Base-by-base conservation (phyloP, 1,284 basidiomycete species). In the Ganoderma lucidum region DNA sequence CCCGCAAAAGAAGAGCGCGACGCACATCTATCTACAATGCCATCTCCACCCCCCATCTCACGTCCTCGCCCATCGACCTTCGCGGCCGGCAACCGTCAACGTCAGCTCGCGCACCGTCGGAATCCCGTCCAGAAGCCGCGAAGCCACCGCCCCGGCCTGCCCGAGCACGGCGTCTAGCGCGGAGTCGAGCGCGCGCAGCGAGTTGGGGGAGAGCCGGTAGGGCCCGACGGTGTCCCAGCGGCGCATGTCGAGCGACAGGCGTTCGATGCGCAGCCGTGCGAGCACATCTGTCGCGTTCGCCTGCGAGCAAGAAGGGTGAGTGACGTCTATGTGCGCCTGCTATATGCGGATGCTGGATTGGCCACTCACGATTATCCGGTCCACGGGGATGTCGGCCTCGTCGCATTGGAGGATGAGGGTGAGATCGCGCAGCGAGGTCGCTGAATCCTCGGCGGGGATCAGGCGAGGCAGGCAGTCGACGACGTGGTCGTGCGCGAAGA, bases 161-260 rank as follows among this genome's bases (percentile, higher is more conserved):
- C 32, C 59, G 28, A 44, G 30, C 15, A 65, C 37, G 32, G 28
- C 48, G 30, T 53, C 70, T 15, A 71, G 64, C 28, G 55, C 62
- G 19, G n/a, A 23, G 41, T 69, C 68, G 55, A 69, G 67, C n/a
- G 65, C 59, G 15, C 45, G 45, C 60, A 58, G 35, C 23, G 42
- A 55, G 6, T 63, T 44, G 30, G 37, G 55, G 10, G 65, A 41
- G 9, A 71, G 61, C 32, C 62, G 58, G 41, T 71, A 71, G 15
- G 65, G 48, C 9, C 70, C 70, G 6, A 62, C 70, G 8, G 65
- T 63, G 37, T 71, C 70, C 65, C 68, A 69, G 30, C 68, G 14
- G 30, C 30, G 44, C 37, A 67, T 37, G 23, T 23, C 14, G 14
- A 71, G 23, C 15, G 59, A 58, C 17, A 71, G 48, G 19, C 39